Conservation (phyloP, 2,329 filamentous ascomycete species). For the Periglandula ipomoeae region DNA sequence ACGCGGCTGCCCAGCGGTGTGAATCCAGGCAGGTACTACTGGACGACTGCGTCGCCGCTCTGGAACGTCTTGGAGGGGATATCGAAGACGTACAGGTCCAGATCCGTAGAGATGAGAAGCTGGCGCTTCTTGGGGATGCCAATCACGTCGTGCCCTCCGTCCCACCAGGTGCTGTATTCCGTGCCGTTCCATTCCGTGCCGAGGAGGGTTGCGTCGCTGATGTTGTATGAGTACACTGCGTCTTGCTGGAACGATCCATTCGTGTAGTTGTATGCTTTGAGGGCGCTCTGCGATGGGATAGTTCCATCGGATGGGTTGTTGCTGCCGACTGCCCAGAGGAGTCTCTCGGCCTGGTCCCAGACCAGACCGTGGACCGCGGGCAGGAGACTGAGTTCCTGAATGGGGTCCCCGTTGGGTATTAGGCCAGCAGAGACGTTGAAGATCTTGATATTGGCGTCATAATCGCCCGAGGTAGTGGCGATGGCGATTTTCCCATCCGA, state of each 20-base stretch:
- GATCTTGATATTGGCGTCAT: not conserved
- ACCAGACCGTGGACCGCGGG: slow-evolving; percentile 2
- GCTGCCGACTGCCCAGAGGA: slow-evolving; percentile 4
- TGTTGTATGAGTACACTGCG: not conserved
- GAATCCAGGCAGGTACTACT: slow-evolving; percentile 1
- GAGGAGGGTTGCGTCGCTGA: not conserved
- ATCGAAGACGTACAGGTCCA: slow-evolving; percentile 2
- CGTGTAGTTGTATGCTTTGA: slow-evolving; percentile 1
- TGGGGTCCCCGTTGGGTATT: not conserved
- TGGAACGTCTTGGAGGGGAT: not conserved
- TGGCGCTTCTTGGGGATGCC: not conserved
- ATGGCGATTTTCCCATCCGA: slow-evolving; percentile 2
- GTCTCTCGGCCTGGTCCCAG: not conserved
- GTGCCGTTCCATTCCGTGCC: slow-evolving; percentile 1
- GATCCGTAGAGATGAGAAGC: slow-evolving; percentile 4
- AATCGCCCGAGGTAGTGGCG: not conserved
- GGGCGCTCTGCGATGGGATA: not conserved
- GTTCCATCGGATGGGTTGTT: not conserved
- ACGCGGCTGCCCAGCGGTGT: not conserved
- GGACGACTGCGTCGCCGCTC: not conserved
- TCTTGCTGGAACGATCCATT: not conserved
- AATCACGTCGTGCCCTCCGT: slow-evolving; percentile 1
- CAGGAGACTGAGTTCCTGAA: not conserved
- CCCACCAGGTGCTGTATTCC: slow-evolving; percentile 3
- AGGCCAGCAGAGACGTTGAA: not conserved